Evolutionary conservation across 192 early-diverging fungal genomes (phyloP), one percentile per base, ranked within the genome.

Genomic region (Ramicandelaber brevisporus): DNA sequence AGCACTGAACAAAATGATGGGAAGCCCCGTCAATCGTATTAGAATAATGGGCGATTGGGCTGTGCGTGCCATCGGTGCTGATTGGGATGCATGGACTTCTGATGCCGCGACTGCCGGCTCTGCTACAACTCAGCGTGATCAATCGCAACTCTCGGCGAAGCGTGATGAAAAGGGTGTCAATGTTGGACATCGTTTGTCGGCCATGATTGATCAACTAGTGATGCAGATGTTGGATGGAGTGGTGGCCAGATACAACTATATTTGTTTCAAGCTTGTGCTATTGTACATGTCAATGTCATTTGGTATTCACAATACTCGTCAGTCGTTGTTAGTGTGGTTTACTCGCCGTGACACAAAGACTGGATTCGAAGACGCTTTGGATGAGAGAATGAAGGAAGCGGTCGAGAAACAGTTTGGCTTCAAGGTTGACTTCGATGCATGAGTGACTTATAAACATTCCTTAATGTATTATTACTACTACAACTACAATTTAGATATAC

Each of bases 1-100:
- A 1, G 64, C 79, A n/a, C 73, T 77, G 36, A 92, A 93, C 53
- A 79, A 78, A 43, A 43, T 53, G 9, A 44, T 82, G 20, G 81
- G 81, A 6, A 76, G 64, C 8, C 83, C 83, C 0, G 83, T 93
- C 10, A 81, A 93, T 40, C 61, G 84, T 6, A 71, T 85, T 35
- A 77, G 73, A 34, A 46, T 82, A 4, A 85, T 84, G 62, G 79
- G 77, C 2, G 48, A 65, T 20, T 81, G 66, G 48, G 87, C 87
- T 8, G 59, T 74, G 18, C 31, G 44, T 36, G 64, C 63, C 25
- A 37, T 60, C 0, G 44, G 58, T 34, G 37, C 53, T 38, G 28
- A 50, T 44, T 30, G 48, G 30, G 40, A 21, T 3, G 21, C 37
- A 16, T 61, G 55, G 63, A 17, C 9, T 2, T 17, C 33, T 8